These are phyloP conservation scores for Chlamydomonas asymmetrica DNA, from an alignment of 139 green algal species.

Conservation along the genomic window DNA sequence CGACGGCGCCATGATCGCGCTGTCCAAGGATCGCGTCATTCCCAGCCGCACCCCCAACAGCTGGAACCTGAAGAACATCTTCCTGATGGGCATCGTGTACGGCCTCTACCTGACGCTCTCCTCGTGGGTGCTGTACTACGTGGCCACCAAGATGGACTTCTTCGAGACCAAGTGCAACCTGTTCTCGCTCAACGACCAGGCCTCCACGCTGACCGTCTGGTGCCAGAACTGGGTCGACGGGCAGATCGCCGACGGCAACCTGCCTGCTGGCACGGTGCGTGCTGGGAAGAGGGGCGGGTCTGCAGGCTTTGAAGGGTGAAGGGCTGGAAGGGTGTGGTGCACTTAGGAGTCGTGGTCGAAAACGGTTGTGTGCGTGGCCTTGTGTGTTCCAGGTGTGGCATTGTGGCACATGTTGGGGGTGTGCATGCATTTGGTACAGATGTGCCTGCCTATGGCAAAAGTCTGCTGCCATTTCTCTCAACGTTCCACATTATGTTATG, in stretches of 20 bases:
- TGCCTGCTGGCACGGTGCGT: too few species aligned
- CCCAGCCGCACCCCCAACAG: conserved; percentile 63
- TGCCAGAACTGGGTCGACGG: conserved; percentile 31
- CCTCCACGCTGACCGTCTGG: conserved; percentile 33
- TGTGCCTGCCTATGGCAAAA: too few species aligned
- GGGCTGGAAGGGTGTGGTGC: too few species aligned
- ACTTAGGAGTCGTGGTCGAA: too few species aligned
- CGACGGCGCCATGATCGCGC: conserved; percentile 86
- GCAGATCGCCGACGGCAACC: neutral
- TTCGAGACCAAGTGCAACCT: conserved; percentile 59
- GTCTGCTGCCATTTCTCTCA: too few species aligned
- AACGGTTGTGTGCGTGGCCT: too few species aligned
- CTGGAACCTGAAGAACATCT: conserved; percentile 81
- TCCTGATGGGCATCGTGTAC: conserved; percentile 77
- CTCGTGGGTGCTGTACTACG: conserved; percentile 65
- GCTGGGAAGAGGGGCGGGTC: too few species aligned
- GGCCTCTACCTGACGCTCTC: conserved; percentile 81
- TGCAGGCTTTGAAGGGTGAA: too few species aligned
- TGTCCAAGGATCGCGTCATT: conserved; percentile 78
- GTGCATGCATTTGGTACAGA: too few species aligned
- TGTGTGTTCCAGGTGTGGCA: too few species aligned
- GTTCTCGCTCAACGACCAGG: conserved; percentile 58
- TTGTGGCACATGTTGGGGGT: too few species aligned
- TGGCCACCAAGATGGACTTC: conserved; percentile 59
- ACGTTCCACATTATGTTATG: too few species aligned